Conservation (phyloP, 345 rosid species). For the Trapa incisa region DNA sequence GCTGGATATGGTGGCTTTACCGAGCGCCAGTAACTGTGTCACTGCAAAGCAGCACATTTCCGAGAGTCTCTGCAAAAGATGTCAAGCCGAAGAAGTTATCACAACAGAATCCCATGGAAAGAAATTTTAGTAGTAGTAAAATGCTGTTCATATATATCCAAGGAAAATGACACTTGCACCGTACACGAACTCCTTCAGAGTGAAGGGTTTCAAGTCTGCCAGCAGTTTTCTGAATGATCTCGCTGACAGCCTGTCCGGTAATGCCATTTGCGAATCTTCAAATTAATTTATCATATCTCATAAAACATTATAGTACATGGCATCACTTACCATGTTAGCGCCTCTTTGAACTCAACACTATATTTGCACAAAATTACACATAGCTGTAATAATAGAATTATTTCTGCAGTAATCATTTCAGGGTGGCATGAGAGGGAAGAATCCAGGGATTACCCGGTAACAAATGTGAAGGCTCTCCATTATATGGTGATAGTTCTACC, state of each 20-base stretch:
- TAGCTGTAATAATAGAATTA: not conserved
- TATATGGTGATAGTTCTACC: not conserved
- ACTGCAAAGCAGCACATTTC: slow-evolving; percentile 88
- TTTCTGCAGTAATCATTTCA: not conserved
- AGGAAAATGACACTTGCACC: slow-evolving; percentile 11
- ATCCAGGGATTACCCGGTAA: not conserved
- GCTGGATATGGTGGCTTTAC: slow-evolving; percentile 62
- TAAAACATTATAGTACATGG: not conserved
- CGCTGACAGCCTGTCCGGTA: slow-evolving; percentile 44
- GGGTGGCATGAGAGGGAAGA: not conserved
- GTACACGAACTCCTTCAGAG: slow-evolving; percentile 95
- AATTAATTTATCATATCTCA: slow-evolving; percentile 3
- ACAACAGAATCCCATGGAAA: not conserved
- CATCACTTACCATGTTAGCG: not conserved
- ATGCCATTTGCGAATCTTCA: slow-evolving; percentile 76
- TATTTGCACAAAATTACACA: not conserved
- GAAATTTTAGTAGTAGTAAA: not conserved
- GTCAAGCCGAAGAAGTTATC: not conserved
- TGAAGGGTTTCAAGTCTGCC: slow-evolving; percentile 88
- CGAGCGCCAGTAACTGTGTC: slow-evolving; percentile 63
- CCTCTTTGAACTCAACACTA: not conserved
- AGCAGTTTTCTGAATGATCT: slow-evolving; percentile 68
- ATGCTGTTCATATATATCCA: not conserved
- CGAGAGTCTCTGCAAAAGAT: slow-evolving; percentile 66
- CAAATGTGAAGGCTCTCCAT: not conserved